Base-by-base conservation (phyloP, 1,284 basidiomycete species). In the Apiotrichum domesticum region DNA sequence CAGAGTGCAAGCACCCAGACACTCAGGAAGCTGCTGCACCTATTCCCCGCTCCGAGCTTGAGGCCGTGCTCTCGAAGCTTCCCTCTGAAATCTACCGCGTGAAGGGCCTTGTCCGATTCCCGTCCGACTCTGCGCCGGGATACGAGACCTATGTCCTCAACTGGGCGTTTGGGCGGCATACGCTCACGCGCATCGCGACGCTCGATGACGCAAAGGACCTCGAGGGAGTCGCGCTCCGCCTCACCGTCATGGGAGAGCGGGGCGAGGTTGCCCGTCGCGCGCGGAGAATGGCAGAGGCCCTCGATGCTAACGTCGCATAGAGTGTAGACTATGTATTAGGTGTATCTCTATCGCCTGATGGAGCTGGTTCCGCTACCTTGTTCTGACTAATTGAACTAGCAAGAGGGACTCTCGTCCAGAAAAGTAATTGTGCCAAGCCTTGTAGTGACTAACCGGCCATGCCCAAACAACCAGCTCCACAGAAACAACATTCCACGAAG, bases 161-260 rank as follows among this genome's bases (percentile, higher is more conserved):
- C 71, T 95, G 88, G 87, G 90, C 91, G 5, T 95, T 94, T 75
- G 88, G 88, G 15, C 81, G 90, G 50, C 85, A 83, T 70, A 88
- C 91, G 39, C 77, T 93, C 47, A 85, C 80, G 4, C 70, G 70
- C 6, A 68, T 79, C 29, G 66, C 69, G 8, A 63, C 72, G 14
- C 74, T 78, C n/a, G 74, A 73, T 43, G 63, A 70, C 15, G 72
- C 69, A 8, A 58, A 72, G 34, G 59, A 67, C 37, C 62, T 67
- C 62, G 72, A 61, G 64, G 79, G 73, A 6, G 74, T 76, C 55
- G 65, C 72, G 33, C 67, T 90, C 37, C 80, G 81, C 51, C 66
- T 93, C 69, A 94, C 89, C 5, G 81, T 87, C 35, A 95, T 95
- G 91, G 91, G 91, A 13, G 87, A 89, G 70, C 79, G 86, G 40